These are phyloP conservation scores for Darksidea phi DNA, from an alignment of 495 filamentous ascomycete species.

Conservation along the genomic window DNA sequence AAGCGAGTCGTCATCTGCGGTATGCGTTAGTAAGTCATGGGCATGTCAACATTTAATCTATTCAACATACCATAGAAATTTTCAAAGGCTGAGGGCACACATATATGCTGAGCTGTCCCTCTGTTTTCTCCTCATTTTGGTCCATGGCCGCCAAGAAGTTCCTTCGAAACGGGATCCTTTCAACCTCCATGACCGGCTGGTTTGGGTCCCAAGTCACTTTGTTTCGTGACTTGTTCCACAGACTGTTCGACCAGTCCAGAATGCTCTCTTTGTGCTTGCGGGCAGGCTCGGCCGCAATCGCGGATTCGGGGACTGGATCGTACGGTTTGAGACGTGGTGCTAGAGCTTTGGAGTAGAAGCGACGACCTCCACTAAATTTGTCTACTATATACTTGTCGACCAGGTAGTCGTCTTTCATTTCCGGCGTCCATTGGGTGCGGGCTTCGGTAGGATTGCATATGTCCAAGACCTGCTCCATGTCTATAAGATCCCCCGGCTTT, in stretches of 20 bases:
- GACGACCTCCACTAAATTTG: conserved; percentile 67
- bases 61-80: conserved; percentile 77
- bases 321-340: conserved; percentile 51
- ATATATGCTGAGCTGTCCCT: conserved; percentile 40
- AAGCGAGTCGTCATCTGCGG: conserved; percentile 61
- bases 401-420: conserved; percentile 58
- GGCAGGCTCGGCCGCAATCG: conserved; percentile 38
- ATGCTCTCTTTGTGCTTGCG: conserved; percentile 59
- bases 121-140: conserved; percentile 51
- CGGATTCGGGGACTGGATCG: conserved; percentile 55
- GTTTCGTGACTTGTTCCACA: conserved; percentile 55
- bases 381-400: conserved; percentile 69
- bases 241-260: conserved; percentile 61
- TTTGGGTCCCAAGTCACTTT: conserved; percentile 50
- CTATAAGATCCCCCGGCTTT: conserved; percentile 52
- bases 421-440: conserved; percentile 49
- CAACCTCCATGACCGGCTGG: conserved; percentile 77
- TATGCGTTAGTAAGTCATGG: conserved; percentile 36
- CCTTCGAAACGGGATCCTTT: conserved; percentile 69
- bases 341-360: conserved; percentile 53
- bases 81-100: conserved; percentile 64
- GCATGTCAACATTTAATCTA: too few relatives aligned
- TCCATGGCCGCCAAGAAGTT: conserved; percentile 70
- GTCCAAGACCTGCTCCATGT: conserved; percentile 61
- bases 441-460: conserved; percentile 55